Evolutionary conservation across 2,329 filamentous ascomycete genomes (phyloP).

Genomic region (Cladophialophora bantiana): DNA sequence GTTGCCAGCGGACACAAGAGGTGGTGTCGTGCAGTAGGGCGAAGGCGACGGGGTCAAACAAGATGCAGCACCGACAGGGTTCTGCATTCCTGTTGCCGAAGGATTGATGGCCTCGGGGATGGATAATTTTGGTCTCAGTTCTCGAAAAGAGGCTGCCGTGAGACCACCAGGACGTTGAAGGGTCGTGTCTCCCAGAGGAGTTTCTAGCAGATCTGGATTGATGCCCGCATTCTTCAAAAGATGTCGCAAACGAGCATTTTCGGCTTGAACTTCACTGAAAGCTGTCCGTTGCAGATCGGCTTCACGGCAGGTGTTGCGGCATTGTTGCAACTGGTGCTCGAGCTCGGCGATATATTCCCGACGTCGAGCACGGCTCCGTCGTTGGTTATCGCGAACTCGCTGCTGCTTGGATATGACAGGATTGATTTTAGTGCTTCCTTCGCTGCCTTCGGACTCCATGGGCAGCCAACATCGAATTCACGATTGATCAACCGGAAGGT

Average conservation of each 20-base stretch:
- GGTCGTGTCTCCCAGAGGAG: constrained; percentile 11
- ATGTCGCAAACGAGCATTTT: constrained; percentile 32
- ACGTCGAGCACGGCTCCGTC: constrained; percentile 38
- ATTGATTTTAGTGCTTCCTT: constrained; percentile 2
- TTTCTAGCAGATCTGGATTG: constrained; percentile 27
- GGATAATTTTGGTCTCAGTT: constrained; percentile 23
- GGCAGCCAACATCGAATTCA: not conserved
- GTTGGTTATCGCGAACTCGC: constrained; percentile 40
- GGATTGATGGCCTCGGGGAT: not conserved
- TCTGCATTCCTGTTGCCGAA: not conserved
- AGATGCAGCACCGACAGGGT: not conserved
- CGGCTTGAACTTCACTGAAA: constrained; percentile 30
- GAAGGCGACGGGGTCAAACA: constrained; percentile 2
- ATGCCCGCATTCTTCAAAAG: constrained; percentile 27
- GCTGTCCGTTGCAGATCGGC: constrained; percentile 29
- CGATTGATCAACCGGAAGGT: not conserved
- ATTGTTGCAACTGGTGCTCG: constrained; percentile 36
- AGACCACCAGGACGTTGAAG: not conserved
- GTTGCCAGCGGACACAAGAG: not conserved
- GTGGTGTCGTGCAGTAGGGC: not conserved
- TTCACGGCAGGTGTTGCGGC: constrained; percentile 31
- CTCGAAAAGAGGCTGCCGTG: constrained; percentile 14
- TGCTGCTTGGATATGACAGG: constrained; percentile 34
- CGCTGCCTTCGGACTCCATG: constrained; percentile 21
- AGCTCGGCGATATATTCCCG: constrained; percentile 37